phyloP scores from a whole-genome alignment of 2,329 filamentous ascomycete species.

The Massarina eburnea region DNA sequence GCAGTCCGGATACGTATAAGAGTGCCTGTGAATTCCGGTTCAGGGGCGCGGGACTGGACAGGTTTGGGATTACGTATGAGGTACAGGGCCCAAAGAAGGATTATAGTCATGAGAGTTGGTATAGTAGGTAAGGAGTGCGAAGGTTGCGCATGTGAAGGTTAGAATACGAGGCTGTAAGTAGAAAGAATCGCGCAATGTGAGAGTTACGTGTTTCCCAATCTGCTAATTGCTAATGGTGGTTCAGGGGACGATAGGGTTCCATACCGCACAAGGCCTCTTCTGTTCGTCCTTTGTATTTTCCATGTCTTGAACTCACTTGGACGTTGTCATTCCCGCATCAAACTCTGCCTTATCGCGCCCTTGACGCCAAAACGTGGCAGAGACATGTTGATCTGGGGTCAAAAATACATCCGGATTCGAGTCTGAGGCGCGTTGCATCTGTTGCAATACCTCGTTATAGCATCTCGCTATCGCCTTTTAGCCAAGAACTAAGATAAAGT shows the following conservation, averaged over 20 bases:
- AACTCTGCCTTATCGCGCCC: too few relatives aligned
- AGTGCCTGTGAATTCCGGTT: slow-evolving; percentile 68
- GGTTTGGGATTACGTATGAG: slow-evolving; percentile 57
- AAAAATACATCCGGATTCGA: background rate
- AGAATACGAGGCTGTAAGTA: slow-evolving; percentile 29
- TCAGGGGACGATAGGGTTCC: too few relatives aligned
- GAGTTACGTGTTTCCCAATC: background rate
- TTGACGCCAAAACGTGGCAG: too few relatives aligned
- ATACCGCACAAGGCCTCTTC: too few relatives aligned
- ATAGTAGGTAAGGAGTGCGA: too few relatives aligned
- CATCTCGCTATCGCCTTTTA: slow-evolving; percentile 3
- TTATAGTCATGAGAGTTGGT: slow-evolving; percentile 54
- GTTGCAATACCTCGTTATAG: background rate
- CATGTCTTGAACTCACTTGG: too few relatives aligned
- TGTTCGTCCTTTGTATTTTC: too few relatives aligned
- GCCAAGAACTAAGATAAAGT: background rate
- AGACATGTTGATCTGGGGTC: too few relatives aligned
- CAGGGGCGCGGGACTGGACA: slow-evolving; percentile 22
- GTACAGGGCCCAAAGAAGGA: slow-evolving; percentile 75
- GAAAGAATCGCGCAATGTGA: slow-evolving; percentile 1
- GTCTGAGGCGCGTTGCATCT: slow-evolving; percentile 12
- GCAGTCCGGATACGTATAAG: slow-evolving; percentile 71
- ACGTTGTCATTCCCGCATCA: too few relatives aligned
- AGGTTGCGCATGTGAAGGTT: too few relatives aligned
- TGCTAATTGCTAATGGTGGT: background rate